Base-by-base conservation (phyloP, 768 basidiomycete species). In the Rhizopogon sp. region DNA sequence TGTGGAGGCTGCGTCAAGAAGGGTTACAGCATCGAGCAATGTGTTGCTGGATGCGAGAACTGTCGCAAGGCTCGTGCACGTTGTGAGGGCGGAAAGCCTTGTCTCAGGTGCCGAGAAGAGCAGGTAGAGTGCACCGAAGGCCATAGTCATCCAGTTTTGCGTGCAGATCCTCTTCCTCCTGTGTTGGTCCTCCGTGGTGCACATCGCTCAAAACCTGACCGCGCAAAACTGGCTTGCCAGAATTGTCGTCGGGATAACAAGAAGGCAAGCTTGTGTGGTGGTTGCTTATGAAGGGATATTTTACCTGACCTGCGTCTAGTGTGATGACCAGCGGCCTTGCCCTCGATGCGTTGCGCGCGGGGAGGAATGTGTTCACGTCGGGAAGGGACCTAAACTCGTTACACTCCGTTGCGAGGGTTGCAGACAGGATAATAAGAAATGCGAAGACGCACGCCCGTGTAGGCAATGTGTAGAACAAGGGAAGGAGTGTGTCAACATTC, bases 161-260 rank as follows among this genome's bases (percentile, higher is more conserved):
- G 69, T 22, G 50, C 66, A 44, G 70, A 70, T 29, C 28, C 62
- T 2, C 52, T 29, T 0, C 62, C 66, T 46, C 60, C 65, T 58
- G 39, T 60, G 31, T 46, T 65, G 20, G 57, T 64, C 49, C 52
- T 60, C 53, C 59, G 72, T 58, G 46, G 33, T 20, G 53, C 43
- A 57, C 52, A 50, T 57, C 68, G 74, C 43, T 62, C 68, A 20
- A 70, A 66, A 56, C 67, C 68, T 61, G 83, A 84, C 56, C 75
- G 82, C 39, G 81, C 77, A 39, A 85, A 83, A 60, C 54, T 81
- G 54, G 83, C 84, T 2, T 85, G 84, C 66, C 74, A 77, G 59
- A 78, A 70, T 49, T 85, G 84, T 66, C 77, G 82, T 29, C 77
- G 77, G 57, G 83, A 84, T 60, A 85, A 85, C 62, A 85, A 85